These are phyloP conservation scores for Boletus rex-veris DNA, from an alignment of 768 basidiomycete genomes.

Conservation along the genomic window DNA sequence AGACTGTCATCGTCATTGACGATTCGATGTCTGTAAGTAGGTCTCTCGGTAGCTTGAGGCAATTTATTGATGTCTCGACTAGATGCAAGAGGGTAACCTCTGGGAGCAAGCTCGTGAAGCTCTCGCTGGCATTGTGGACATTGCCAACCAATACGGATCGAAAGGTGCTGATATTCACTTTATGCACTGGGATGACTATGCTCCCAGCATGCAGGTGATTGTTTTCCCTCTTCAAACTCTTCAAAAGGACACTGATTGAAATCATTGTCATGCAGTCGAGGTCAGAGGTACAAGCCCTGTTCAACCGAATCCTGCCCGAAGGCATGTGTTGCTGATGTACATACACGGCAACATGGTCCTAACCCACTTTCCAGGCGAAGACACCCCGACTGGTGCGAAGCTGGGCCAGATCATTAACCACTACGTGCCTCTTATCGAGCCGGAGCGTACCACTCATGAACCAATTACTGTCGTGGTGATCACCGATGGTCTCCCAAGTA, in stretches of 20 bases:
- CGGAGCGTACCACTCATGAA: slow-evolving; percentile 28
- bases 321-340: slow-evolving; percentile 10
- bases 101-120: slow-evolving; percentile 42
- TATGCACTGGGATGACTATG: slow-evolving; percentile 35
- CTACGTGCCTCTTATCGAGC: slow-evolving; percentile 35
- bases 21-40: slow-evolving; percentile 38
- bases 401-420: slow-evolving; percentile 35
- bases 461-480: slow-evolving; percentile 37
- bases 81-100: slow-evolving; percentile 41
- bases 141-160: slow-evolving; percentile 35
- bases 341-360: not conserved
- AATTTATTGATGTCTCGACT: not conserved
- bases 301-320: slow-evolving; percentile 24
- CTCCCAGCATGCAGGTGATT: slow-evolving; percentile 24
- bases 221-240: not conserved
- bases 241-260: not conserved
- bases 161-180: slow-evolving; percentile 43
- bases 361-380: slow-evolving; percentile 20
- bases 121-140: slow-evolving; percentile 38
- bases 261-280: slow-evolving; percentile 14
- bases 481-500: slow-evolving; percentile 41
- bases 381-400: slow-evolving; percentile 39
- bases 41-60: not conserved
- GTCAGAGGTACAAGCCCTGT: slow-evolving; percentile 21
- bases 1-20: slow-evolving; percentile 40